Evolutionary conservation across 768 basidiomycete genomes (phyloP).

Genomic region (Psilocybe sp.): DNA sequence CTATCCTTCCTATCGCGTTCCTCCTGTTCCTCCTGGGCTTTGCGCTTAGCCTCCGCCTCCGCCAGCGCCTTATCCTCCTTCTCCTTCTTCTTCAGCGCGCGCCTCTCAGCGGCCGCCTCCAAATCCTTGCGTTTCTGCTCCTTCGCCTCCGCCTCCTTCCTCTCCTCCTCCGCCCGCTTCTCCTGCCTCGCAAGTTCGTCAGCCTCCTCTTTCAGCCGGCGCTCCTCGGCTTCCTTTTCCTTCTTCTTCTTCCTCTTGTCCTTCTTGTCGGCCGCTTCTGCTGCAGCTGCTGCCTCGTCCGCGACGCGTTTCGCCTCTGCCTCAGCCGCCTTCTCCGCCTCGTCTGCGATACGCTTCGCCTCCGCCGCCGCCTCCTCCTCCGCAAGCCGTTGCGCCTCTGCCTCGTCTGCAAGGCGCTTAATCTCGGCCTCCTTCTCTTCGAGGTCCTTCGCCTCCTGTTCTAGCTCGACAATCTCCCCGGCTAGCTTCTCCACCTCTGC

Average conservation of each 20-base stretch:
- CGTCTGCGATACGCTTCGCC: not conserved
- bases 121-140: conserved; percentile 7
- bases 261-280: conserved; percentile 1
- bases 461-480: no score
- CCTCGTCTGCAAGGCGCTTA: not conserved
- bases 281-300: not conserved
- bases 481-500: no score
- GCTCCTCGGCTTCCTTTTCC: conserved; percentile 1
- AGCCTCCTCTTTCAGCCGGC: not conserved
- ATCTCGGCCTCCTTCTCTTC: not conserved
- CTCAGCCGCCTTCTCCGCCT: not conserved
- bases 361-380: not conserved
- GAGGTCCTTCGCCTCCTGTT: no score
- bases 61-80: conserved; percentile 1
- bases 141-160: conserved; percentile 6
- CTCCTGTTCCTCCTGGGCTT: conserved; percentile 2
- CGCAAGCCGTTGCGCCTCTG: not conserved
- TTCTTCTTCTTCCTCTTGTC: conserved; percentile 2
- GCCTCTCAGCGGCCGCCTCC: conserved; percentile 9
- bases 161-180: not conserved
- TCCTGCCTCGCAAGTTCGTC: not conserved
- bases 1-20: not conserved
- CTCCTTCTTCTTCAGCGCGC: conserved; percentile 3
- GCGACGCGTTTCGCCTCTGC: not conserved
- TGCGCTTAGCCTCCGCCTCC: conserved; percentile 5